Base-by-base conservation (phyloP, 495 filamentous ascomycete species). In the Chaetomium cochliodes region DNA sequence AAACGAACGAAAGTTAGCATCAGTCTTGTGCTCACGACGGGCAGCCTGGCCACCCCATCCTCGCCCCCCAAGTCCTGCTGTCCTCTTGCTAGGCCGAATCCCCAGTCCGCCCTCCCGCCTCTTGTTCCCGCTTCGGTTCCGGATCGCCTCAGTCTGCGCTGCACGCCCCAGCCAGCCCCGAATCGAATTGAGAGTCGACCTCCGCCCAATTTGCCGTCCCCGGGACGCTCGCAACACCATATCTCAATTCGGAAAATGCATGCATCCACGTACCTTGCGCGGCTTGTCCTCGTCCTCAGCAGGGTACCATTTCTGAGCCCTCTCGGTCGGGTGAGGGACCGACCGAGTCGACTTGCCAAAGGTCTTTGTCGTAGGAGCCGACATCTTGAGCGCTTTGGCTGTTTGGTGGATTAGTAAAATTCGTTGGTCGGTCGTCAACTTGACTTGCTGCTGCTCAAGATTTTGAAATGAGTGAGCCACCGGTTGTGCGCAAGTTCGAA, bases 231-330 rank as follows among this genome's bases (percentile, higher is more conserved):
- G 61, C 41, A 53, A 20, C 28, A 30, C 37, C 62, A 30, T 30
- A 30, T 60, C 23, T 49, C 50, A 26, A 49, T 50, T 58, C 39
- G 22, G 39, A 62, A 65, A 52, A 50, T 39, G 63, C 58, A 67
- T 69, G 66, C 68, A 73, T 70, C 53, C 59, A 87, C 87, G 77
- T 83, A 99, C 96, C 88, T 94, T 94, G 86, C 91, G 96, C 66
- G 90, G 88, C 84, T 90, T 84, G 76, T 84, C 76, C 77, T 93
- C 89, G 81, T 97, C 94, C 78, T 97, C 92, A 74, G 92, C 90
- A 79, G 96, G 96, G 82, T 99, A 99, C 91, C 93, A 99, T 84
- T 98, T 99, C 87, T 89, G 86, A 76, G 93, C 94, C 90, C 96
- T 96, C 80, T 94, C 86, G 73, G 87, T 83, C 76, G 85, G 80